Base-by-base conservation (phyloP, 2,329 filamentous ascomycete species). In the Alternaria sp. region DNA sequence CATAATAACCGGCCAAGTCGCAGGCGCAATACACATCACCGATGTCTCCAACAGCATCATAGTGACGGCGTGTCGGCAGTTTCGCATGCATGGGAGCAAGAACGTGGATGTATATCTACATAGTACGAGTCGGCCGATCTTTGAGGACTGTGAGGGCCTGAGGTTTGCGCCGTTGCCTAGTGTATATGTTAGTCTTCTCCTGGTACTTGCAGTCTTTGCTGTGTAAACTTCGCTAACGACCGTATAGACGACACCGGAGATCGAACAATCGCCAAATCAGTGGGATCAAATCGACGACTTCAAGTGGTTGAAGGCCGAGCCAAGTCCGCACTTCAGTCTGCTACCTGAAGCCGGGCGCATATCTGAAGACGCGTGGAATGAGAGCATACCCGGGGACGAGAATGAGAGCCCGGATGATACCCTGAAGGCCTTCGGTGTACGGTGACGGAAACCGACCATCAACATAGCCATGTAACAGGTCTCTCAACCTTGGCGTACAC, bases 241-340 rank as follows among this genome's bases (percentile, higher is more conserved):
- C 5, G n/a, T 3, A 28, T 66, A 81, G 59, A 64, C 59, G 6
- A 75, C 76, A 28, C 51, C 54, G 1, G 69, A 73, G 3, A 67
- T 70, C 7, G 19, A 62, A 19, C 32, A 57, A 11, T 59, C 60
- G 7, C 70, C 76, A 57, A 95, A 97, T 77, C 87, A 91, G 72
- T 99, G 93, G 93, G 87, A 94, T 71, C 89, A 96, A 73, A 92
- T 98, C 15, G 93, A 98, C 78, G 96, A 99, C 79, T 99, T 99
- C 85, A 97, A 97, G 81, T 98, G 96, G 96, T 86, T 97, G 67
- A 96, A 94, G 79, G 85, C 87, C 15, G 93, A 92, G 61, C 88
- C 88, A 28, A 97, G 93, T 75, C 96, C 96, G 3, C 94, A 99
- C 76, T 99, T 95, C 93, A 87, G 84, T 32, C 80, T 93, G 3